phyloP scores from a whole-genome alignment of 2,329 filamentous ascomycete genomes.

The Coniella lustricola region DNA sequence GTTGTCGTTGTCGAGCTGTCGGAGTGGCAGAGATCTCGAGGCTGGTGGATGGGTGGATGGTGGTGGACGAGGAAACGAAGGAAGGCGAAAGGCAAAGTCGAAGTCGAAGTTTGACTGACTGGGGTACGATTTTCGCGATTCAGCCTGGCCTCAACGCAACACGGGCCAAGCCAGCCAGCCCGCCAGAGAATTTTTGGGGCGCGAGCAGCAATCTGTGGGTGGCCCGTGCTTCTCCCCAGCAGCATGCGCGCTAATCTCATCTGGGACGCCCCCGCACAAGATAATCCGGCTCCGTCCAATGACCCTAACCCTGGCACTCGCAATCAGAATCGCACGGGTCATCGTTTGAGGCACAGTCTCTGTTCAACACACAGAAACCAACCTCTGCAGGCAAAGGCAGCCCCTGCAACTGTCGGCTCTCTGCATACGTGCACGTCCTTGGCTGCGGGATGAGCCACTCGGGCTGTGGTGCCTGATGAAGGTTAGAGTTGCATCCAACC shows the following conservation, averaged over 20 bases:
- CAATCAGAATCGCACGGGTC: no score
- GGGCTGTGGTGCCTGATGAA: no score
- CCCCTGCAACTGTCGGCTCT: background rate
- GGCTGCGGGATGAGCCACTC: no score
- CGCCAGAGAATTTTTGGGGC: constrained; percentile 7
- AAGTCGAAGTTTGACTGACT: constrained; percentile 2
- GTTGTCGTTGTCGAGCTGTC: constrained; percentile 46
- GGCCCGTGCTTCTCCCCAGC: background rate
- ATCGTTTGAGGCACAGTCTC: no score
- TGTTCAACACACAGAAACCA: no score
- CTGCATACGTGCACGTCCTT: no score
- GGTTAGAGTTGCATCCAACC: no score
- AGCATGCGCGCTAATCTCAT: background rate
- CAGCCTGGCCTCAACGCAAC: background rate
- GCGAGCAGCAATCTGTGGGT: constrained; percentile 7
- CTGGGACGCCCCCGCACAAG: background rate
- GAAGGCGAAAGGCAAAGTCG: background rate
- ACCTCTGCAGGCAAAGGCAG: background rate
- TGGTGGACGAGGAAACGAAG: background rate
- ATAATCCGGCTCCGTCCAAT: constrained; percentile 1
- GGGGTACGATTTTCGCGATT: constrained; percentile 4
- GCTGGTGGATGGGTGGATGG: background rate
- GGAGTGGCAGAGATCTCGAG: constrained; percentile 17
- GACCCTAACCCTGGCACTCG: background rate
- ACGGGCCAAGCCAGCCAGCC: background rate